Base-by-base conservation (phyloP, 1,284 basidiomycete genomes). In the Ceratobasidium sp. region DNA sequence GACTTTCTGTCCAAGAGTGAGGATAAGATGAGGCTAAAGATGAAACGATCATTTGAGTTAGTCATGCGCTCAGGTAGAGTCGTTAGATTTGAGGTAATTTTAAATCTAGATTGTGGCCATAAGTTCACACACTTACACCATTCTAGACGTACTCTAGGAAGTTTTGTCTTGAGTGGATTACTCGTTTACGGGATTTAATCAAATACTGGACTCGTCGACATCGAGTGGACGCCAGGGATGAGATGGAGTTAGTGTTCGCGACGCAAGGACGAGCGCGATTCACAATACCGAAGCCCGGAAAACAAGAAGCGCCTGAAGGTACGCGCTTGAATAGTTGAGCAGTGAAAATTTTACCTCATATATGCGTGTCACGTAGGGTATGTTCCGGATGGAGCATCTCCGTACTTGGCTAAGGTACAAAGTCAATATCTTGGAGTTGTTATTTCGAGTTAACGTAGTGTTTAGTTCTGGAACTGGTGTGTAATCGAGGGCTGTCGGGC, bases 401-500 rank as follows among this genome's bases (percentile, higher is more conserved):
- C 79, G 6, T 80, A 80, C 72, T 56, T 82, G 33, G 81, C 73
- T 13, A 79, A 76, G 79, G 80, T 75, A 67, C 51, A 44, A 23
- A 39, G 28, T 44, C 46, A 4, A 18, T 9, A 20, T 33, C 42
- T 9, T n/a, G n/a, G n/a, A 18, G 55, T 42, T 44, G 53, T 5
- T 7, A 86, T 89, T 10, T 85, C 91, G 51, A 89, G 91, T 2
- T 89, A 90, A 60, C 20, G 28, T 39, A 84, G 95, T 69, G 87
- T 89, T 73, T 86, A 88, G 9, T 85, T 95, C 70, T 95, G 93
- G 87, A 93, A 92, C 81, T 95, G 94, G 95, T 97, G 94, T 83
- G 87, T 91, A 4, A 83, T 96, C 79, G 89, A 93, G 56, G 90
- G 90, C 7, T 97, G 95, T 82, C 89, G 90, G 78, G 88, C 93